Conservation (phyloP, 1,284 basidiomycete species). For the Anthracocystis panici-leucophaei region DNA sequence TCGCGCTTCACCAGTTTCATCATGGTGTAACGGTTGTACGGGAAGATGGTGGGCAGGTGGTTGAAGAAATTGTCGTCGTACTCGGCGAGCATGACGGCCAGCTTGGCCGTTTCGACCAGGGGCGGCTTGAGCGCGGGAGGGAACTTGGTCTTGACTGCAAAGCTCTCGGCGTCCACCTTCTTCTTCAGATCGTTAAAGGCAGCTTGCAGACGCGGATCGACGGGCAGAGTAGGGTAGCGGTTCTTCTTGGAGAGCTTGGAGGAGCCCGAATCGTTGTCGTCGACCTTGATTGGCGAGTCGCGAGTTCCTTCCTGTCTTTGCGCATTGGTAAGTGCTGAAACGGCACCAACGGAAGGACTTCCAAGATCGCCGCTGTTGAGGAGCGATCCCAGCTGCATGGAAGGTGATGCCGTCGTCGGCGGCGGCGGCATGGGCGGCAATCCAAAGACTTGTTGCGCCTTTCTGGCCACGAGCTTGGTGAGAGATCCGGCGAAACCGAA, state of each 20-base stretch:
- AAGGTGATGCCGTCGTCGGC: slow-evolving; percentile 20
- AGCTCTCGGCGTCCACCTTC: slow-evolving; percentile 72
- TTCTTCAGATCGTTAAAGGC: slow-evolving; percentile 77
- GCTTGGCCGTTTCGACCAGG: slow-evolving; percentile 79
- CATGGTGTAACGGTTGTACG: slow-evolving; percentile 85
- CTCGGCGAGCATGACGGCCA: slow-evolving; percentile 84
- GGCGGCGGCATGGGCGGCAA: slow-evolving; percentile 38
- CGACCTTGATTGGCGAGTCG: slow-evolving; percentile 75
- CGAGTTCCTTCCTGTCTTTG: slow-evolving; percentile 72
- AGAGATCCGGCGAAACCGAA: slow-evolving; percentile 54
- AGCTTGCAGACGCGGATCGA: slow-evolving; percentile 77
- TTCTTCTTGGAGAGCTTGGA: slow-evolving; percentile 65
- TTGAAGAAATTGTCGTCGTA: slow-evolving; percentile 93
- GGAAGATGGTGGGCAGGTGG: slow-evolving; percentile 85
- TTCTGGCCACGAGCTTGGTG: slow-evolving; percentile 59
- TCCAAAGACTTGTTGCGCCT: slow-evolving; percentile 36
- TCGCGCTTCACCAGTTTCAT: slow-evolving; percentile 68
- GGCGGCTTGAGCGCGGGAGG: slow-evolving; percentile 82
- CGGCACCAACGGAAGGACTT: slow-evolving; percentile 22
- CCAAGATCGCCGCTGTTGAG: slow-evolving; percentile 44
- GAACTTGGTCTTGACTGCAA: slow-evolving; percentile 81
- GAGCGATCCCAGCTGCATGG: slow-evolving; percentile 48
- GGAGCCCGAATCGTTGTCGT: slow-evolving; percentile 72
- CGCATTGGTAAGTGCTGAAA: slow-evolving; percentile 43
- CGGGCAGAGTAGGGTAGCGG: slow-evolving; percentile 68